phyloP scores from a whole-genome alignment of 2,329 filamentous ascomycete species.

The Zasmidium cellare region DNA sequence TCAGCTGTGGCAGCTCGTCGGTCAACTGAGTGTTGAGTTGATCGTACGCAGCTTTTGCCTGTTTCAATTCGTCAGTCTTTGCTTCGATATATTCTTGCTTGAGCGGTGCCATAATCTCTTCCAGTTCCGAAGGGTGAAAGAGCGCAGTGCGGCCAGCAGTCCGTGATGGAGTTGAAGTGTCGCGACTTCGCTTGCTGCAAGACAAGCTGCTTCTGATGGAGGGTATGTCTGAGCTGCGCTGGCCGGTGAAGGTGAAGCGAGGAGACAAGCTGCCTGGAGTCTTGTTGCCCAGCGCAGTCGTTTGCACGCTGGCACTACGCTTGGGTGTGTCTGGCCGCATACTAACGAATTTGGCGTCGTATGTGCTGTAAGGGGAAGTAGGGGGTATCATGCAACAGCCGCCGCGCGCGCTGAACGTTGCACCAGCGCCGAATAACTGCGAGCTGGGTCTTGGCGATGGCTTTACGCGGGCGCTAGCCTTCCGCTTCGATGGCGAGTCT shows the following conservation, averaged over 20 bases:
- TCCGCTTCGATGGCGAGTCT: background rate
- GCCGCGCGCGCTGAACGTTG: background rate
- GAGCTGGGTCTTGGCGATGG: background rate
- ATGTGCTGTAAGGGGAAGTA: conserved; percentile 1
- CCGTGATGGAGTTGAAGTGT: background rate
- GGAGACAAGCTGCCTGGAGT: background rate
- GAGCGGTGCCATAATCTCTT: conserved; percentile 34
- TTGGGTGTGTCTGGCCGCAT: background rate
- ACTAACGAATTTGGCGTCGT: background rate
- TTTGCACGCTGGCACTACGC: background rate
- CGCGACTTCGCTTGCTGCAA: background rate
- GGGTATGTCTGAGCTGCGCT: background rate
- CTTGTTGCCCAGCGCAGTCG: background rate
- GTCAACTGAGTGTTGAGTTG: conserved; percentile 96
- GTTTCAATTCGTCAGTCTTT: conserved; percentile 32
- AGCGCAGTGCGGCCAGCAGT: conserved; percentile 16
- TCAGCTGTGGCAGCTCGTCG: conserved; percentile 88
- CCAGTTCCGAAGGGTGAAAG: conserved; percentile 35
- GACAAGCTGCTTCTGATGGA: background rate
- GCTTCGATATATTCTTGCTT: conserved; percentile 28
- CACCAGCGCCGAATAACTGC: background rate
- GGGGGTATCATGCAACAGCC: background rate
- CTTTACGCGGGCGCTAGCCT: background rate
- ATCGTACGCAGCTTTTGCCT: conserved; percentile 85
- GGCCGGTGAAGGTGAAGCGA: background rate